phyloP scores from a whole-genome alignment of 202 grass and related monocot species.

The Eragrostis tef region DNA sequence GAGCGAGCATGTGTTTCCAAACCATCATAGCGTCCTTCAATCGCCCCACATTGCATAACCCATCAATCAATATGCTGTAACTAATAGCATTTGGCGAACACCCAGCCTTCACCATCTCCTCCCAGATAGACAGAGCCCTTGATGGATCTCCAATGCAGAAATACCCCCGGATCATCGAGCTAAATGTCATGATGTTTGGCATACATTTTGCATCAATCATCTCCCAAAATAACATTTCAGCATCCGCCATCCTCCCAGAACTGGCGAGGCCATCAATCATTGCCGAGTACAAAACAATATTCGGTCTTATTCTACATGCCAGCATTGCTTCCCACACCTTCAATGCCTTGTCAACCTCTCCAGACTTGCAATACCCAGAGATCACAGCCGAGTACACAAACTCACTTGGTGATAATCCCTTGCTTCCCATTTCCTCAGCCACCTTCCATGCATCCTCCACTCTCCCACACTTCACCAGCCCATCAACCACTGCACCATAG shows the following conservation, averaged over 20 bases:
- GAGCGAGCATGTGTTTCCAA: slow-evolving; percentile 84
- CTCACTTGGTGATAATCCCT: slow-evolving; percentile 63
- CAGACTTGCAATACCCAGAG: slow-evolving; percentile 70
- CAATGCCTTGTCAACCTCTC: slow-evolving; percentile 56
- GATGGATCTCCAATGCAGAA: slow-evolving; percentile 61
- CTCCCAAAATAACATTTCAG: slow-evolving; percentile 60
- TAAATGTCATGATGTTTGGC: slow-evolving; percentile 84
- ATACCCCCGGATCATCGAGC: slow-evolving; percentile 72
- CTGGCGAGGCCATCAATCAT: slow-evolving; percentile 71
- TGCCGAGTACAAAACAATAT: slow-evolving; percentile 73
- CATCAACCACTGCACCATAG: slow-evolving; percentile 75
- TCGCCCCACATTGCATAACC: slow-evolving; percentile 71
- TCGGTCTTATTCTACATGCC: slow-evolving; percentile 45
- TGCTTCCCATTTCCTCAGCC: slow-evolving; percentile 58
- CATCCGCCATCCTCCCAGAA: slow-evolving; percentile 62
- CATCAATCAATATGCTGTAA: slow-evolving; percentile 86
- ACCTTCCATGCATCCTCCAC: slow-evolving; percentile 70
- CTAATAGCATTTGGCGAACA: slow-evolving; percentile 62
- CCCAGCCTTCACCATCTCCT: slow-evolving; percentile 61
- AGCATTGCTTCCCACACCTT: slow-evolving; percentile 72
- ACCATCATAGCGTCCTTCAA: slow-evolving; percentile 94
- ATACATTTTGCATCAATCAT: slow-evolving; percentile 63
- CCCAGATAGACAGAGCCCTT: slow-evolving; percentile 67
- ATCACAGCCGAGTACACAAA: slow-evolving; percentile 80
- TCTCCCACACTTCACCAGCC: slow-evolving; percentile 69